phyloP scores from a whole-genome alignment of 352 stramenopile species.

The Globisporangium paddicum region DNA sequence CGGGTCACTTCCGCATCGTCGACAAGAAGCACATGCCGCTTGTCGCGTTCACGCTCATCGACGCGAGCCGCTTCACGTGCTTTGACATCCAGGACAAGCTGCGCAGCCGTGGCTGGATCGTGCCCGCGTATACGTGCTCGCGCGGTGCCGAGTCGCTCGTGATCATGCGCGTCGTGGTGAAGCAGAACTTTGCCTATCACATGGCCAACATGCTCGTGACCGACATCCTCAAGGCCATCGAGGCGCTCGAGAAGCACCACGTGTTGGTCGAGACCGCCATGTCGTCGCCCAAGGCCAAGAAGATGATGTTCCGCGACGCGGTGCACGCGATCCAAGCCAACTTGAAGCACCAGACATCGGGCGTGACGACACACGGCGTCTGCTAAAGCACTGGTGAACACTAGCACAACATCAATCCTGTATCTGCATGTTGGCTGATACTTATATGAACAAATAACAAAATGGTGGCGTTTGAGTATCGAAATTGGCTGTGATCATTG shows the following conservation, averaged over 20 bases:
- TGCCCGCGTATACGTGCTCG: constrained; percentile 88
- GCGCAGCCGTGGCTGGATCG: constrained; percentile 84
- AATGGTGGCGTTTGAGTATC: background rate
- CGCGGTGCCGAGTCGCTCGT: constrained; percentile 72
- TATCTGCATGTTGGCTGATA: background rate
- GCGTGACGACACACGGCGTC: constrained; percentile 74
- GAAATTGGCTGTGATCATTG: background rate
- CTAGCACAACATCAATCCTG: background rate
- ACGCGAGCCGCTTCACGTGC: constrained; percentile 76
- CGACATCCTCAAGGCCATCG: constrained; percentile 84
- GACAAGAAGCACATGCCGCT: constrained; percentile 91
- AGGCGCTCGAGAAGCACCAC: constrained; percentile 75
- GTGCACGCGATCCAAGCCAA: constrained; percentile 65
- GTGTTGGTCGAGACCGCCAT: constrained; percentile 68
- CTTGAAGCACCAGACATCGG: constrained; percentile 70
- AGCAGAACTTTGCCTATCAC: constrained; percentile 88
- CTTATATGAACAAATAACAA: background rate
- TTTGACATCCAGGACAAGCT: constrained; percentile 91
- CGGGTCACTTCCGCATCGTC: constrained; percentile 84
- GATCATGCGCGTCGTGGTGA: constrained; percentile 90
- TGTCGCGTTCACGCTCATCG: constrained; percentile 83
- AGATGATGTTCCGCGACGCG: constrained; percentile 57
- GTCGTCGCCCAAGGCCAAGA: constrained; percentile 75
- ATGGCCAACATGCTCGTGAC: constrained; percentile 88
- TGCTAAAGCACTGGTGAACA: constrained; percentile 33